A percentile compares a stretch with the other conserved stretches of the same genome.
phyloP scores from a whole-genome alignment of 441 rosid genomes.

The Daphne laureola region DNA sequence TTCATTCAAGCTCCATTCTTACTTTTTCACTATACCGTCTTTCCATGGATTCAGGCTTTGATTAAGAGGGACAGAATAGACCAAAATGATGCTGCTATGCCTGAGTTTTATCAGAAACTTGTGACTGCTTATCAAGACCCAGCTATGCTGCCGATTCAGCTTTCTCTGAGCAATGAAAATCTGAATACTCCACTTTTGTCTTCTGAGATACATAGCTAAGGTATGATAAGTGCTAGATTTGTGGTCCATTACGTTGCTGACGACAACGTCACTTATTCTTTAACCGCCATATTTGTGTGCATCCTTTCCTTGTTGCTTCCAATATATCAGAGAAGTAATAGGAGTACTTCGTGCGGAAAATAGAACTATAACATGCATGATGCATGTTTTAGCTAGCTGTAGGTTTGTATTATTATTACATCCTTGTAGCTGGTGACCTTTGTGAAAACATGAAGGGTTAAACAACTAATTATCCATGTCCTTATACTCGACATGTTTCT shows the following conservation, averaged over 20 bases:
- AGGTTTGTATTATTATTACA: no score
- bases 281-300: background rate
- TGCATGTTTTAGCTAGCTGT: no score
- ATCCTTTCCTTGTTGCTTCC: background rate
- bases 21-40: background rate
- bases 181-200: constrained; percentile 65
- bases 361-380: no score
- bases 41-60: constrained; percentile 44
- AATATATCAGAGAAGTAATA: background rate
- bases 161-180: constrained; percentile 39
- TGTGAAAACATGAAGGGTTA: no score
- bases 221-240: constrained; percentile 11
- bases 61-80: constrained; percentile 74
- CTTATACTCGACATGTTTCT: no score
- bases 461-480: no score
- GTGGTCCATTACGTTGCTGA: background rate
- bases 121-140: constrained; percentile 78
- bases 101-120: constrained; percentile 45
- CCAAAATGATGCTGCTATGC: constrained; percentile 41
- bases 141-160: constrained; percentile 52
- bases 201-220: constrained; percentile 29
- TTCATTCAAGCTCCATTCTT: background rate
- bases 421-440: no score
- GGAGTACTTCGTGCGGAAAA: no score
- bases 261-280: background rate